Evolutionary conservation across 202 grass and related monocot species (phyloP).

Genomic region (Miscanthus sacchariflorus): DNA sequence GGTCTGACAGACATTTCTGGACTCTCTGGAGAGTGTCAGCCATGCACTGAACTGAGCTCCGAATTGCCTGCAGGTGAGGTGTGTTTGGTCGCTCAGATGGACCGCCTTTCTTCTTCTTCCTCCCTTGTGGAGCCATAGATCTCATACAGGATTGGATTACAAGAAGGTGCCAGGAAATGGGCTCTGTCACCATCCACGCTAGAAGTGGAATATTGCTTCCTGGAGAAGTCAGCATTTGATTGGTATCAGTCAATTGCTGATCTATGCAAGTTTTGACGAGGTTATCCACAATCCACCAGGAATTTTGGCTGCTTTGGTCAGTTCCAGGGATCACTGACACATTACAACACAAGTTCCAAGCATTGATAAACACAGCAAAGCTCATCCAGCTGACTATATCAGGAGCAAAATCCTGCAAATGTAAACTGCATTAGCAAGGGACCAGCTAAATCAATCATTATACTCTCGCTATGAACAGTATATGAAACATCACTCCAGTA

Average conservation of each 20-base stretch:
- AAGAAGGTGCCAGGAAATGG: conserved; percentile 90
- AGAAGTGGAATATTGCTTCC: conserved; percentile 75
- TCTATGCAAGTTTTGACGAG: conserved; percentile 70
- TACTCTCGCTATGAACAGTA: background rate
- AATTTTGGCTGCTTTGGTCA: conserved; percentile 52
- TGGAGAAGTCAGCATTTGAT: conserved; percentile 56
- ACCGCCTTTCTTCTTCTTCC: conserved; percentile 91
- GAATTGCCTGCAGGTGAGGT: conserved; percentile 66
- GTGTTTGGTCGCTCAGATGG: conserved; percentile 57
- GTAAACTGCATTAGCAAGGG: conserved; percentile 34
- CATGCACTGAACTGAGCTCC: conserved; percentile 68
- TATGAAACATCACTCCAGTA: conserved; percentile 5
- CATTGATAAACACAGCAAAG: conserved; percentile 94
- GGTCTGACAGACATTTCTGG: conserved; percentile 69
- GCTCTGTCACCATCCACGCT: conserved; percentile 76
- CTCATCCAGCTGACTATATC: conserved; percentile 90
- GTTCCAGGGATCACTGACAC: conserved; percentile 49
- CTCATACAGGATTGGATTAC: conserved; percentile 79
- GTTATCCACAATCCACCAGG: conserved; percentile 77
- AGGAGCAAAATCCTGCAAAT: conserved; percentile 75
- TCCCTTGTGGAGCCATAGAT: conserved; percentile 70
- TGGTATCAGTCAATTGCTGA: conserved; percentile 56
- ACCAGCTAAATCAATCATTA: conserved; percentile 29
- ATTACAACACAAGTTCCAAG: conserved; percentile 75
- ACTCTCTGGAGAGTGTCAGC: conserved; percentile 53